Conservation (phyloP, 192 early-diverging fungal species). For the Pecoramyces ruminantium region DNA sequence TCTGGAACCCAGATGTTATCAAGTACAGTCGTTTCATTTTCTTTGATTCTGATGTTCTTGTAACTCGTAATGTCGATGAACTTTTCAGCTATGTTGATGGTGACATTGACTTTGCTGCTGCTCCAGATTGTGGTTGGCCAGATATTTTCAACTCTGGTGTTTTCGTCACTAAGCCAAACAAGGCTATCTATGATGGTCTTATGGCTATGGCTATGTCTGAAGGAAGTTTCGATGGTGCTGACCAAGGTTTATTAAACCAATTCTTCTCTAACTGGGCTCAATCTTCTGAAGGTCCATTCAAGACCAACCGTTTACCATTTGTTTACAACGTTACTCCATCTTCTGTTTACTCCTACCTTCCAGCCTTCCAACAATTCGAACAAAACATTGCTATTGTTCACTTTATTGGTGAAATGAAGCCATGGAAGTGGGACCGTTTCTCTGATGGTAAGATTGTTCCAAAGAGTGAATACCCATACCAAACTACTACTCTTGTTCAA, state of each 20-base stretch:
- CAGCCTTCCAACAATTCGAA: slow-evolving; percentile 62
- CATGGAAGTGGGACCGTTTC: slow-evolving; percentile 65
- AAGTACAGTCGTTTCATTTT: slow-evolving; percentile 53
- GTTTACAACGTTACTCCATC: slow-evolving; percentile 78
- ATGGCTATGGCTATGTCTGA: slow-evolving; percentile 24
- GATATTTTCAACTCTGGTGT: slow-evolving; percentile 97
- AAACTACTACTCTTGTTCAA: slow-evolving; percentile 32
- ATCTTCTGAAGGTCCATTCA: slow-evolving; percentile 1
- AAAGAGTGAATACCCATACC: slow-evolving; percentile 20
- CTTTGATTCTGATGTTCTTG: slow-evolving; percentile 81
- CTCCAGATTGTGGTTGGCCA: slow-evolving; percentile 90
- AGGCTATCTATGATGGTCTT: slow-evolving; percentile 26
- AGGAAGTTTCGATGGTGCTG: slow-evolving; percentile 55
- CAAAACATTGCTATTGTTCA: slow-evolving; percentile 62
- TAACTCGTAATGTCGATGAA: slow-evolving; percentile 62
- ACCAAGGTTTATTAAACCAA: slow-evolving; percentile 83
- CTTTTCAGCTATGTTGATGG: slow-evolving; percentile 40
- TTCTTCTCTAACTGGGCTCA: slow-evolving; percentile 65
- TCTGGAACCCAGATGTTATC: slow-evolving; percentile 49
- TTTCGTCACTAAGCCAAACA: slow-evolving; percentile 50
- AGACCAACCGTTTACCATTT: slow-evolving; percentile 62
- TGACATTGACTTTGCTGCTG: slow-evolving; percentile 48
- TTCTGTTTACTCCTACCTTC: slow-evolving; percentile 58
- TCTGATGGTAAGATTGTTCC: slow-evolving; percentile 34
- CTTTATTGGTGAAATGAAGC: slow-evolving; percentile 77